Percentiles rank a stretch among this genome's conserved stretches.
Conservation (phyloP, 768 basidiomycete species). For the Agrocybe pediades region DNA sequence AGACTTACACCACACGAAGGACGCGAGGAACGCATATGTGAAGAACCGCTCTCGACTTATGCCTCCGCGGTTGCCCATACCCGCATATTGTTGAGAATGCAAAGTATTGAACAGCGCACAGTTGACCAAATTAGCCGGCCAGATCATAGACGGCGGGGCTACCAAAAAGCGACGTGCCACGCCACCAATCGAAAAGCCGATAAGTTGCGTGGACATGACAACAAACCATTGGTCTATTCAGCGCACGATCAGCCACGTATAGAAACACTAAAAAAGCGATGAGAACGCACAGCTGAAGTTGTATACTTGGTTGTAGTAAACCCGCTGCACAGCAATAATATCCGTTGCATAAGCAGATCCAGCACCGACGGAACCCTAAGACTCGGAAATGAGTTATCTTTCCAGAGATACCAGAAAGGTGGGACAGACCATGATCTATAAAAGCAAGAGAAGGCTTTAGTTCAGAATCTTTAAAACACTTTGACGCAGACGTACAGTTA, state of each 20-base stretch:
- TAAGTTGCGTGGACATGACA: slow-evolving; percentile 67
- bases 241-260: not conserved
- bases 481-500: slow-evolving; percentile 37
- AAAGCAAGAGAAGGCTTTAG: not conserved
- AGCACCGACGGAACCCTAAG: slow-evolving; percentile 60
- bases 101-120: slow-evolving; percentile 79
- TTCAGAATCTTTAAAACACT: not conserved
- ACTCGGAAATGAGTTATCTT: not conserved
- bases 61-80: slow-evolving; percentile 60
- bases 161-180: slow-evolving; percentile 74
- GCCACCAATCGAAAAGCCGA: slow-evolving; percentile 80
- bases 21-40: slow-evolving; percentile 54
- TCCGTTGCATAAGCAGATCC: slow-evolving; percentile 72
- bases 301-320: slow-evolving; percentile 64
- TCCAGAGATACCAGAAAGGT: slow-evolving; percentile 15
- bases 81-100: slow-evolving; percentile 67
- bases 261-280: not conserved
- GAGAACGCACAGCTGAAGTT: slow-evolving; percentile 53
- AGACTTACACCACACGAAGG: slow-evolving; percentile 59
- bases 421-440: slow-evolving; percentile 38
- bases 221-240: slow-evolving; percentile 67
- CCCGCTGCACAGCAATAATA: slow-evolving; percentile 66
- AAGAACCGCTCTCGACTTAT: slow-evolving; percentile 74
- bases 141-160: slow-evolving; percentile 62
- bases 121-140: slow-evolving; percentile 70